Evolutionary conservation across 1,139 yeast genomes (phyloP).

Genomic region (Blastobotrys serpentis): DNA sequence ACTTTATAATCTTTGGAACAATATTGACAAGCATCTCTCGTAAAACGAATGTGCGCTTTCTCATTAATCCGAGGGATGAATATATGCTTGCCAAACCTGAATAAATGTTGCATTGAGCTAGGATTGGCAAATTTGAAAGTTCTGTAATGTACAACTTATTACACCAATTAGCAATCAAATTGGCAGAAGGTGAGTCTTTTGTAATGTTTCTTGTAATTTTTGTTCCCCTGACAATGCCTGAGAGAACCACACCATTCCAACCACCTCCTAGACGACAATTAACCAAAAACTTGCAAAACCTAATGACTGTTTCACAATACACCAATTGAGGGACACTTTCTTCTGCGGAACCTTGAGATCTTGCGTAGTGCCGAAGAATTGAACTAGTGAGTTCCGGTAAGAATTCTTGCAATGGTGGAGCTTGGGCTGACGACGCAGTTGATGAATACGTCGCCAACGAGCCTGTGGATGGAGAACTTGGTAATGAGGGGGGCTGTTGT

Average conservation of each 20-base stretch:
- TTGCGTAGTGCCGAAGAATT: conserved; percentile 56
- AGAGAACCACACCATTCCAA: conserved; percentile 45
- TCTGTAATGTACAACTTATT: conserved; percentile 48
- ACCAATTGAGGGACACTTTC: conserved; percentile 84
- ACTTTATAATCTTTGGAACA: conserved; percentile 18
- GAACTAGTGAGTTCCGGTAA: conserved; percentile 52
- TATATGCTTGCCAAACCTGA: conserved; percentile 66
- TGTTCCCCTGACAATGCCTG: conserved; percentile 42
- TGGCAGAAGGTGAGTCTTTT: conserved; percentile 28
- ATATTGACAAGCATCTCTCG: conserved; percentile 54
- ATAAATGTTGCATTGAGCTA: conserved; percentile 48
- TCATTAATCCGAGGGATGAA: conserved; percentile 54
- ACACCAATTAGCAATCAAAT: conserved; percentile 38
- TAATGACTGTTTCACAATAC: conserved; percentile 66
- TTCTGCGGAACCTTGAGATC: conserved; percentile 59
- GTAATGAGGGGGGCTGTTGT: background rate
- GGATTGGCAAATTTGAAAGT: conserved; percentile 45
- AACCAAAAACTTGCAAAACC: conserved; percentile 64
- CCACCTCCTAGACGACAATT: conserved; percentile 53
- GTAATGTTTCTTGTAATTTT: conserved; percentile 29
- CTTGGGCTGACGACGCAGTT: conserved; percentile 16
- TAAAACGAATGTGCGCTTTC: conserved; percentile 71
- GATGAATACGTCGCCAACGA: conserved; percentile 18
- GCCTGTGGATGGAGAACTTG: conserved; percentile 3
- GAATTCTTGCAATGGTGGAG: conserved; percentile 46